Evolutionary conservation across 768 basidiomycete species (phyloP).

Genomic region (Calocera cornea): DNA sequence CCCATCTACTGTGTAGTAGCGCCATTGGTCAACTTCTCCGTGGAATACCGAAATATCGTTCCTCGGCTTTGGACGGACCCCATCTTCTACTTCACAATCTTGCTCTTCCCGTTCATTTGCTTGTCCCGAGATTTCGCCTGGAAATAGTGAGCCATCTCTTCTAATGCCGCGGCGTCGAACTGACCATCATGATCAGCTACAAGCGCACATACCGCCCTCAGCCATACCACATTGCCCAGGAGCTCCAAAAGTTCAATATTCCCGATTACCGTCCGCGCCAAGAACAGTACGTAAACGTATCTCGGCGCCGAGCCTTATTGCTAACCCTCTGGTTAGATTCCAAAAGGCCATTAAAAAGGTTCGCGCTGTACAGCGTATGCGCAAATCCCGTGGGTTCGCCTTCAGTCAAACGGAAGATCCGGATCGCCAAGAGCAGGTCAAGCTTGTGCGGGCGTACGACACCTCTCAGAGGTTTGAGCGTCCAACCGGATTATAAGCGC

Average conservation of each 20-base stretch:
- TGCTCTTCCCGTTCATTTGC: conserved; percentile 74
- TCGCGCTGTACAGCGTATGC: conserved; percentile 94
- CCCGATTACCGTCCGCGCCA: conserved; percentile 93
- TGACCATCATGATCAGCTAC: conserved; percentile 41
- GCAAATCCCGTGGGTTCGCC: conserved; percentile 90
- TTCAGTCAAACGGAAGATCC: conserved; percentile 92
- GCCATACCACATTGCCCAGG: conserved; percentile 97
- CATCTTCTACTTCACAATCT: conserved; percentile 79
- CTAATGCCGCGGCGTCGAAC: conserved; percentile 1
- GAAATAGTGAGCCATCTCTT: conserved; percentile 69
- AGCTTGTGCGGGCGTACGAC: conserved; percentile 75
- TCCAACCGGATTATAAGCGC: conserved; percentile 56
- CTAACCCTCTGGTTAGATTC: conserved; percentile 41
- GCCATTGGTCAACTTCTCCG: conserved; percentile 68
- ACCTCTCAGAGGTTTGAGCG: conserved; percentile 59
- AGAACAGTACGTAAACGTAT: conserved; percentile 59
- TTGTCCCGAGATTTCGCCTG: conserved; percentile 81
- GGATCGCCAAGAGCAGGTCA: conserved; percentile 70
- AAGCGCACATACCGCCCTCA: conserved; percentile 77
- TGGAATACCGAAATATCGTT: conserved; percentile 80
- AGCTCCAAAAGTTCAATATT: conserved; percentile 97
- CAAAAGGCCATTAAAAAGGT: conserved; percentile 99
- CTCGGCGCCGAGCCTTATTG: not conserved
- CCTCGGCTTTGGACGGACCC: conserved; percentile 77
- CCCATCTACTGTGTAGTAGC: conserved; percentile 82